Percentiles rank a stretch among this genome's conserved stretches.
phyloP scores from a whole-genome alignment of 179 eudicot genomes.

The Beta corolliflora region DNA sequence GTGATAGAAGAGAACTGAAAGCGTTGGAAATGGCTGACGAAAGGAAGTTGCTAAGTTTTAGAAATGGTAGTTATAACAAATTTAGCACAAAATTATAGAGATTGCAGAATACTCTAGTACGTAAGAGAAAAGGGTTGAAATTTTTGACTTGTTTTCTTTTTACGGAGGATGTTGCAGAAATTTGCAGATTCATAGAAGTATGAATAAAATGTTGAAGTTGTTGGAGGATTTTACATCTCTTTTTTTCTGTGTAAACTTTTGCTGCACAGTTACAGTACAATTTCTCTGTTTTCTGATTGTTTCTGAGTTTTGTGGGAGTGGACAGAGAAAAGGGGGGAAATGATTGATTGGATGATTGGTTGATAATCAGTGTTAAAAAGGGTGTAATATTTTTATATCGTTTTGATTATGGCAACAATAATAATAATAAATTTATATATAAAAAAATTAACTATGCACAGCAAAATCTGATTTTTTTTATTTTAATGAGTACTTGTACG shows the following conservation, averaged over 20 bases:
- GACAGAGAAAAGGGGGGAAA: neutral
- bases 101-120: neutral
- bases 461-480: no score
- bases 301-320: neutral
- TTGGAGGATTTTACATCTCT: neutral
- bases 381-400: neutral
- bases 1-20: neutral
- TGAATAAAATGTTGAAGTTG: neutral
- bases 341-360: conserved; percentile 18
- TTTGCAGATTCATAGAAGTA: neutral
- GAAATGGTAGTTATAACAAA: conserved; percentile 20
- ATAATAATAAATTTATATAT: no score
- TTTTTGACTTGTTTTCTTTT: neutral
- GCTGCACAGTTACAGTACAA: neutral
- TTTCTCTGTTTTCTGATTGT: conserved; percentile 12
- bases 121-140: neutral
- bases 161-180: neutral
- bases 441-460: no score
- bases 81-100: neutral
- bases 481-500: no score
- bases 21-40: conserved; percentile 1
- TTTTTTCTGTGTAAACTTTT: neutral
- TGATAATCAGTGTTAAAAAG: neutral
- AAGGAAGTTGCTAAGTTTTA: neutral
- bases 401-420: neutral